Base-by-base conservation (phyloP, 345 rosid species). In the Aethionema arabicum region DNA sequence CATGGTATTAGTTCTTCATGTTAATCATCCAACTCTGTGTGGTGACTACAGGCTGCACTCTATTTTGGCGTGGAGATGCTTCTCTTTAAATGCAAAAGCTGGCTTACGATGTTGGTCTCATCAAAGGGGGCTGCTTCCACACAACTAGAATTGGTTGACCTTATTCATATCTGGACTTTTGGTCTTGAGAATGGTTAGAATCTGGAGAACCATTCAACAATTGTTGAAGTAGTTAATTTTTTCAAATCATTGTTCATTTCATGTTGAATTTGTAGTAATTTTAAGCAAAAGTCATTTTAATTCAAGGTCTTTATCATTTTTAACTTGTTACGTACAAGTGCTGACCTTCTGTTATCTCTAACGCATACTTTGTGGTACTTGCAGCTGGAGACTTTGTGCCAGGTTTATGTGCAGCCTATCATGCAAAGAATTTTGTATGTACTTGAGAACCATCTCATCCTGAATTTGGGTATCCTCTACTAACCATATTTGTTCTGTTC, bases 361-460 rank as follows among this genome's bases (percentile, higher is more conserved):
- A 86, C 65, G 38, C 52, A 49, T 68, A 10, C 53, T 56, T 75
- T 72, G 65, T 53, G 58, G 58, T 76, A 67, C 78, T 74, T 77
- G 72, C 90, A 88, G 96, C 70, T 65, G 68, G 35, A 44, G 85
- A 79, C 62, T 76, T 72, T 69, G 40, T 85, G 52, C 79, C 80
- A 72, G 85, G 79, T 72, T 62, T 75, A 32, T 85, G 88, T 79
- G 77, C 54, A 15, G 66, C 79, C 56, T 84, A 78, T 76, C 88
- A 85, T 46, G 93, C 93, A 52, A 86, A 76, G 70, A 79, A 86
- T 65, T 82, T 88, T 49, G 96, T 89, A 81, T 47, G 93, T 82
- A 55, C 54, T 70, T 57, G 42, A 49, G 56, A 65, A 73, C 54
- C 70, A 58, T 72, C 63, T 53, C 70, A 51, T 72, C 63, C 53